These are phyloP conservation scores for Cladorrhinum sp. DNA, from an alignment of 2,329 filamentous ascomycete species.

Conservation along the genomic window DNA sequence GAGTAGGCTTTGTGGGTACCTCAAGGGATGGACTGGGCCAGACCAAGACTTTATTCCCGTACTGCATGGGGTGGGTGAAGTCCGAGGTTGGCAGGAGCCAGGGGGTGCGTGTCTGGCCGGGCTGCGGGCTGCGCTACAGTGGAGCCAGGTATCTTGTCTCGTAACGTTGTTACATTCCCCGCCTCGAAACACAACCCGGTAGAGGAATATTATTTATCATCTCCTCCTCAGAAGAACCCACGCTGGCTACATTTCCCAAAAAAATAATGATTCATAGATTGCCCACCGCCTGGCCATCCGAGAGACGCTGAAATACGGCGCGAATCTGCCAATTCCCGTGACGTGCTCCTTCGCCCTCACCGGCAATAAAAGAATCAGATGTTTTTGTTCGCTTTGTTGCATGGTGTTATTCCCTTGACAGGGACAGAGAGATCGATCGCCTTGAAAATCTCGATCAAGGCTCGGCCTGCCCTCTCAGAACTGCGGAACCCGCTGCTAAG, in stretches of 20 bases:
- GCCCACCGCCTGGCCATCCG: too few species aligned
- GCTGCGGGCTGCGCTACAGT: neutral
- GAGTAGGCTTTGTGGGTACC: neutral
- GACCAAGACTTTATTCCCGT: constrained; percentile 18
- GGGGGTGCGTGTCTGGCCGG: neutral
- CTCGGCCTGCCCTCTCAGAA: neutral
- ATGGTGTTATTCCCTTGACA: neutral
- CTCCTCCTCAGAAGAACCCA: neutral
- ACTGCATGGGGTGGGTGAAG: neutral
- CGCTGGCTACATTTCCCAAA: too few species aligned
- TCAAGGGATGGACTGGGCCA: constrained; percentile 19
- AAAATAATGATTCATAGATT: too few species aligned
- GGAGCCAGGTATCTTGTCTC: neutral
- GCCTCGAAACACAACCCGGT: neutral
- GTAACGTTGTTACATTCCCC: neutral
- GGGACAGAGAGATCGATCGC: neutral
- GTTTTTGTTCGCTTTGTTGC: neutral
- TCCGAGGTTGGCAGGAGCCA: neutral
- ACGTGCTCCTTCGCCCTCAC: neutral
- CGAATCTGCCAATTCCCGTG: neutral
- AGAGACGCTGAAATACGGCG: neutral
- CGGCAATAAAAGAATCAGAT: neutral
- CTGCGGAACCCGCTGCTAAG: neutral
- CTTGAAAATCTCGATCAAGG: neutral
- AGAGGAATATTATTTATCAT: neutral